Evolutionary conservation across 371 early-diverging fungal species (phyloP).

Genomic region (Capniomyces stellatus): DNA sequence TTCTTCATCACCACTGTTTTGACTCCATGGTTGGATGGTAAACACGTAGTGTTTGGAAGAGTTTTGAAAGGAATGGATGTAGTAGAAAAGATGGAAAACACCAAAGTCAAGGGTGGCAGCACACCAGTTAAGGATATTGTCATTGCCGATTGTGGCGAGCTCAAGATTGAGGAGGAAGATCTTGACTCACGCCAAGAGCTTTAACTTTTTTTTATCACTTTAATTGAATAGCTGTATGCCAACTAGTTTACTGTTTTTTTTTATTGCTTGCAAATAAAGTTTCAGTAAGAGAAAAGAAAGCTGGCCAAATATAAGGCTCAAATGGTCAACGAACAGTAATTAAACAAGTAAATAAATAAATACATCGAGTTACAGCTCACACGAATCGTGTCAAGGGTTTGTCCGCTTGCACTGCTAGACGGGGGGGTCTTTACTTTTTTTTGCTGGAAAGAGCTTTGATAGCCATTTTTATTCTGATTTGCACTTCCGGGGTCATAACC

Average conservation of each 20-base stretch:
- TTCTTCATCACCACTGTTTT: conserved; percentile 44
- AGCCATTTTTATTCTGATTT: conserved; percentile 6
- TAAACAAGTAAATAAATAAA: too few species aligned
- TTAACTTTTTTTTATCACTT: conserved; percentile 1
- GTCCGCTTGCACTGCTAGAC: too few species aligned
- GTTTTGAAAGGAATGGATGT: conserved; percentile 75
- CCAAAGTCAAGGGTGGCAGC: conserved; percentile 12
- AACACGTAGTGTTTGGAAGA: conserved; percentile 98
- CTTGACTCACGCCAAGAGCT: conserved; percentile 18
- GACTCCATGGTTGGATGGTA: conserved; percentile 90
- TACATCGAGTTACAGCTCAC: too few species aligned
- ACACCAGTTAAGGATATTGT: conserved; percentile 16
- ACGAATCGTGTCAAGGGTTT: too few species aligned
- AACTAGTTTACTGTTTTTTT: too few species aligned
- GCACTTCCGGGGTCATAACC: conserved; percentile 9
- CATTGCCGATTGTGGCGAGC: conserved; percentile 22
- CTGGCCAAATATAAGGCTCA: too few species aligned
- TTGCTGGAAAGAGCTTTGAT: conserved; percentile 6
- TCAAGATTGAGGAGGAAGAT: conserved; percentile 11
- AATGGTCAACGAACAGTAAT: too few species aligned
- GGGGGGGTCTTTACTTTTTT: background rate
- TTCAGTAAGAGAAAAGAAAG: too few species aligned
- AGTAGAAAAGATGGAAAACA: conserved; percentile 54
- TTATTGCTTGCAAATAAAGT: too few species aligned
- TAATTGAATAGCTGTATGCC: too few species aligned